Base-by-base conservation (phyloP, 2,329 filamentous ascomycete species). In the Pseudogymnoascus sp. region DNA sequence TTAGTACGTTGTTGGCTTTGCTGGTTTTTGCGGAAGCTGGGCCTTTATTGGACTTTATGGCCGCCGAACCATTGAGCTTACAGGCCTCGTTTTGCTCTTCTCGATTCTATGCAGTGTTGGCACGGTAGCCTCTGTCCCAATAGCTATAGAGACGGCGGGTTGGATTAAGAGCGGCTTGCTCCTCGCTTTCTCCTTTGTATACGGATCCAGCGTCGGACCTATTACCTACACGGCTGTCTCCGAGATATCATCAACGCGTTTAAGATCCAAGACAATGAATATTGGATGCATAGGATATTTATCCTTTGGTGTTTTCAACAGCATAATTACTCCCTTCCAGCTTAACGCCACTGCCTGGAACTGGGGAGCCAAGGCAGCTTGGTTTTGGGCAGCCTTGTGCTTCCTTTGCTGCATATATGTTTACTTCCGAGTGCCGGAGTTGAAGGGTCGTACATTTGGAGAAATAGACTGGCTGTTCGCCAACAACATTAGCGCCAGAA, bases 211-310 rank as follows among this genome's bases (percentile, higher is more conserved):
- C 0, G 91, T 96, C 60, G 92, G 92, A 40, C 95, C 92, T 0
- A 91, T 96, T 7, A 91, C 89, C 75, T 96, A 96, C 77, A 95
- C 91, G 0, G 83, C 96, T 10, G 92, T 96, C 4, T 85, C 89
- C 0, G 92, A 96, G 74, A 77, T 96, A 21, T 92, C 91, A 0
- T 91, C 91, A 0, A 85, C 90, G 13, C 84, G 92, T 1, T 81
- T 97, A 35, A 89, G 93, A 72, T 93, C 96, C 78, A 96, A 96
- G 79, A 96, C 93, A 0, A 89, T 96, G 21, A 92, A 95, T 0
- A 82, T 96, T 1, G 91, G 89, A 1, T 88, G 92, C 63, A 90
- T 91, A 69, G 78, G 91, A 40, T 67, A 65, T 66, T 85, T 83
- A 80, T 93, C 95, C 71, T 78, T 96, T 61, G 89, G 84, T 67